Base-by-base conservation (phyloP, 2,329 filamentous ascomycete genomes). In the Monosporascus cannonballus region DNA sequence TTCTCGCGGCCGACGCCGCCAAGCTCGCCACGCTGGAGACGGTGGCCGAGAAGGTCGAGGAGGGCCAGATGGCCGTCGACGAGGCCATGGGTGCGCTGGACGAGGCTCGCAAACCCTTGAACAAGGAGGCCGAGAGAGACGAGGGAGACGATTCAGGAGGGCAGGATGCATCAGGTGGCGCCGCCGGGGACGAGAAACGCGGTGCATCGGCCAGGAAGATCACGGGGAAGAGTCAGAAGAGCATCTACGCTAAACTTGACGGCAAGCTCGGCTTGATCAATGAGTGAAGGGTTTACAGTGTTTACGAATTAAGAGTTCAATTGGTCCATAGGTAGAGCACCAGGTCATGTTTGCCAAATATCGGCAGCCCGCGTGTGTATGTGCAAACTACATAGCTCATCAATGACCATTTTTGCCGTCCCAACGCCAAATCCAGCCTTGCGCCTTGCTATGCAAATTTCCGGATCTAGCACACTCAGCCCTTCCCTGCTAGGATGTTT, bases 21-120 rank as follows among this genome's bases (percentile, higher is more conserved):
- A 84, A 83, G 59, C 79, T 83, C 51, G 69, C 75, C 2, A 83
- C 77, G 1, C 73, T 84, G 11, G 81, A 85, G 60, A 67, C 71
- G 8, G 78, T 86, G 11, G 77, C 79, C 8, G 81, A 84, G 61
- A 80, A 76, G 55, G 74, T 86, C 3, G 82, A 86, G 50, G 71
- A 75, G 50, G 83, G 83, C 0, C 77, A 83, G 58, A 61, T 77
- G 14, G 78, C 79, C 3, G 67, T 86, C 20, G 78, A 82, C 51
- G 72, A 73, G 18, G 77, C 79, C 14, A 76, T 78, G 62, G 67
- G 72, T 48, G 69, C 70, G 1, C 60, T 86, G 3, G 68, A 69
- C n/a, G 72, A 80, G 46, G 73, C 81, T 11, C 71, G 78, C 49
- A 64, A 68, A 39, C 68, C 85, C 6, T 62, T 84, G 2, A 59